These are phyloP conservation scores for Hanseniaspora guilliermondii DNA, from an alignment of 805 yeast species.

Conservation along the genomic window DNA sequence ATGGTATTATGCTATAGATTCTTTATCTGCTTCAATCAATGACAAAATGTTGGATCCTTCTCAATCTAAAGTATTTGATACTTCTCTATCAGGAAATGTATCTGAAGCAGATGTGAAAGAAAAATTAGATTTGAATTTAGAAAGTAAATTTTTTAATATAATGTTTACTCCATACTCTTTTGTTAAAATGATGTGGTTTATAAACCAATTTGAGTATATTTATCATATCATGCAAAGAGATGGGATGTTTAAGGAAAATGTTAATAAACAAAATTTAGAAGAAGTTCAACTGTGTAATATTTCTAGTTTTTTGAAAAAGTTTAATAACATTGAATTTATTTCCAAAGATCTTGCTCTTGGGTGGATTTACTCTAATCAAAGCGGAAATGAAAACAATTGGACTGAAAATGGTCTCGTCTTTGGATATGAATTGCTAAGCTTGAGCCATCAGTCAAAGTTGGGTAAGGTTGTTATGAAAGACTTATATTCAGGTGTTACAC, in stretches of 20 bases:
- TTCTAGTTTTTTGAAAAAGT: neutral
- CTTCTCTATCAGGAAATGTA: conserved; percentile 36
- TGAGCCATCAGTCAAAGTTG: conserved; percentile 44
- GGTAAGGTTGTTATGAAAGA: conserved; percentile 61
- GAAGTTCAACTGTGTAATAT: neutral
- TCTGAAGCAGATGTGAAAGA: conserved; percentile 23
- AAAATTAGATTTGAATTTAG: conserved; percentile 41
- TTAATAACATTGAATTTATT: conserved; percentile 41
- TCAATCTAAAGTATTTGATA: conserved; percentile 35
- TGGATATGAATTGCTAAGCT: conserved; percentile 65
- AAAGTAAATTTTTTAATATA: conserved; percentile 46
- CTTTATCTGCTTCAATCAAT: conserved; percentile 24
- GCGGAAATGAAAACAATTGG: conserved; percentile 18
- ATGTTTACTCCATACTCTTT: conserved; percentile 44
- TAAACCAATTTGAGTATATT: conserved; percentile 21
- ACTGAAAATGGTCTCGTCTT: conserved; percentile 57
- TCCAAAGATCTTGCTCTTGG: conserved; percentile 63
- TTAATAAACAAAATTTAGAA: neutral
- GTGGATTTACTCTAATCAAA: conserved; percentile 43
- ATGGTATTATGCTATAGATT: conserved; percentile 24
- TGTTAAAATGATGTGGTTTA: conserved; percentile 30
- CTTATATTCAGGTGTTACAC: conserved; percentile 48
- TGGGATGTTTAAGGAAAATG: neutral
- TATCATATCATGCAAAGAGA: neutral
- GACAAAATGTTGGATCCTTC: conserved; percentile 27